A percentile compares a stretch with the other conserved stretches of the same genome.
Conservation (phyloP, 2,329 filamentous ascomycete species). For the Dothideomycetidae sp. region DNA sequence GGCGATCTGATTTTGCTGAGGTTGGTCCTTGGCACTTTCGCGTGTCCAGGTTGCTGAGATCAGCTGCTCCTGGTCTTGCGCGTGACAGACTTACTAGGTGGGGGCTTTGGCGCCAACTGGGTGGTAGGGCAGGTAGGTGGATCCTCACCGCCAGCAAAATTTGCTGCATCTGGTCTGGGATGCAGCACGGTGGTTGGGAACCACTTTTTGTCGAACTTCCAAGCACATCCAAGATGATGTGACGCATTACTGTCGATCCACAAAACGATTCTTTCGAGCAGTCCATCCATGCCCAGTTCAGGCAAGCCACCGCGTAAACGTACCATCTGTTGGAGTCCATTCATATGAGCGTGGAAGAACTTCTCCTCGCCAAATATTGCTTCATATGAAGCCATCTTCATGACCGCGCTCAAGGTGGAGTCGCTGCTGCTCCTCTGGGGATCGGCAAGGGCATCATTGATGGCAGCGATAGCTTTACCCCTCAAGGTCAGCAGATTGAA, state of each 20-base stretch:
- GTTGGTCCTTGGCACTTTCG: no score
- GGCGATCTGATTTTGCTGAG: no score
- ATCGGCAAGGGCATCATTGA: conserved; percentile 6
- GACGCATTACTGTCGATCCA: conserved; percentile 25
- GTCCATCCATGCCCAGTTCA: conserved; percentile 30
- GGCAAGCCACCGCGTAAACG: conserved; percentile 31
- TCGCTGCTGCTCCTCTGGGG: conserved; percentile 20
- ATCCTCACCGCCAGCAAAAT: background rate
- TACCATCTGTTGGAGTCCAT: conserved; percentile 30
- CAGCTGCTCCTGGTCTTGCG: no score
- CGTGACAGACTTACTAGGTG: no score
- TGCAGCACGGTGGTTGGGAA: conserved; percentile 1
- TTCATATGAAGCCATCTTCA: conserved; percentile 40
- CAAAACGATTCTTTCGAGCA: conserved; percentile 33
- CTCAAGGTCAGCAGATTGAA: background rate
- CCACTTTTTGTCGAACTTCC: conserved; percentile 8
- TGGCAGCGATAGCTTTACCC: conserved; percentile 1
- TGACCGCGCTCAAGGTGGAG: conserved; percentile 33
- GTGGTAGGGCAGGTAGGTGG: background rate
- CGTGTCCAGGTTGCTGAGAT: no score
- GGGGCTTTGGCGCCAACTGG: no score
- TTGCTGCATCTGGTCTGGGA: background rate
- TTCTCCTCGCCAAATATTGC: conserved; percentile 33
- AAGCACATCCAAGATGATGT: conserved; percentile 4
- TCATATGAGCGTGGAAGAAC: conserved; percentile 35